A percentile compares a stretch with the other conserved stretches of the same genome.
These are phyloP conservation scores for Collybia nuda DNA, from an alignment of 768 basidiomycete species.

Conservation along the genomic window DNA sequence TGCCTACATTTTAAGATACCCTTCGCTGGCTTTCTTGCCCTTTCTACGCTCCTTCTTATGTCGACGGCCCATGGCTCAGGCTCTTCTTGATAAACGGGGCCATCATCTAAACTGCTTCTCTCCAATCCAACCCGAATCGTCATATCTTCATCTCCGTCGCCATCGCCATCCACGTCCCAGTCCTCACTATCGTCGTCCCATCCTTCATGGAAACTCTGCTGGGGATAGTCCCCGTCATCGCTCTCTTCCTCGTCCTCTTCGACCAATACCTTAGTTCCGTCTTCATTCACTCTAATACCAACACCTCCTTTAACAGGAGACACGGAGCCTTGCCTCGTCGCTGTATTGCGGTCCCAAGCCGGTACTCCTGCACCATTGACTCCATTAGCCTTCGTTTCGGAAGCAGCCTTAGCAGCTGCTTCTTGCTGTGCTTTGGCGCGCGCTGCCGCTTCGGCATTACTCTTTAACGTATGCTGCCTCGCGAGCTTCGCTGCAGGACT, in stretches of 20 bases:
- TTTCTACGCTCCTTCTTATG: constrained; percentile 71
- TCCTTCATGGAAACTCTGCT: constrained; percentile 50
- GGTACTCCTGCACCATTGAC: constrained; percentile 44
- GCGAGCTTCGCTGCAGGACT: constrained; percentile 91
- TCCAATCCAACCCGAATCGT: constrained; percentile 69
- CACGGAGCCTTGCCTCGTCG: constrained; percentile 50
- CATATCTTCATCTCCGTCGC: constrained; percentile 67
- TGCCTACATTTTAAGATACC: constrained; percentile 89
- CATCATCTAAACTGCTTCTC: constrained; percentile 44
- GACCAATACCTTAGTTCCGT: constrained; percentile 62
- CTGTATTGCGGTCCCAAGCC: constrained; percentile 84
- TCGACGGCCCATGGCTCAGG: constrained; percentile 79
- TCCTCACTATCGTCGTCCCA: constrained; percentile 83
- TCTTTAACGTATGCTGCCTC: constrained; percentile 88
- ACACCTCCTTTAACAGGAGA: constrained; percentile 42
- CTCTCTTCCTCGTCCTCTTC: constrained; percentile 73
- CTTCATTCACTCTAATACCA: constrained; percentile 52
- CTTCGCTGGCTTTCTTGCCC: constrained; percentile 61
- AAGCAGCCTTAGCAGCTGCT: constrained; percentile 45
- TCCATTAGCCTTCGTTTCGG: constrained; percentile 28
- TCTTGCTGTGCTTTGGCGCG: constrained; percentile 58
- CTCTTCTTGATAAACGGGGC: constrained; percentile 53
- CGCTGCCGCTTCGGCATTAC: constrained; percentile 77
- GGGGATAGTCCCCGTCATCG: constrained; percentile 49
- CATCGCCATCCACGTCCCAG: constrained; percentile 61